A percentile compares a stretch with the other conserved stretches of the same genome.
These are phyloP conservation scores for Breviolum minutum DNA, from an alignment of 73 alveolate genomes.

Conservation along the genomic window DNA sequence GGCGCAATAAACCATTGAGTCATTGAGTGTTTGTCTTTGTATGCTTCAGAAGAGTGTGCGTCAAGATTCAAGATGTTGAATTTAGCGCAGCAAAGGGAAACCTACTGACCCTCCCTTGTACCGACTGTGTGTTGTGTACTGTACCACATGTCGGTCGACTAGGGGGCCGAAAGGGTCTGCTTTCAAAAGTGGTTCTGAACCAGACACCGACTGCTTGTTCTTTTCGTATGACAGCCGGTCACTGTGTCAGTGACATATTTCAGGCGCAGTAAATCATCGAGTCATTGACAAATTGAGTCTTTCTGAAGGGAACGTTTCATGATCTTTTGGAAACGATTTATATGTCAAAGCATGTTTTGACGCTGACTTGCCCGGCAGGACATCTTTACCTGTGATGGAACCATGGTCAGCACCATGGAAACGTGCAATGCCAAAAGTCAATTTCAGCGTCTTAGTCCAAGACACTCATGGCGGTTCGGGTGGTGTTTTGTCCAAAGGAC, in stretches of 20 bases:
- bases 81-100: too few relatives aligned
- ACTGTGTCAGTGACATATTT: constrained; percentile 12
- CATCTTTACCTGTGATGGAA: constrained; percentile 8
- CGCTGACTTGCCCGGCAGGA: constrained; percentile 4
- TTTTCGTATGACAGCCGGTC: not conserved
- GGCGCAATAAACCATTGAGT: too few relatives aligned
- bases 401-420: not conserved
- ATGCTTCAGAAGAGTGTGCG: too few relatives aligned
- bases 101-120: constrained; percentile 16
- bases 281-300: too few relatives aligned
- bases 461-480: too few relatives aligned
- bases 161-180: constrained; percentile 29
- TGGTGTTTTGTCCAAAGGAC: too few relatives aligned
- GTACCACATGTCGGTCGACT: constrained; percentile 37
- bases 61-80: too few relatives aligned
- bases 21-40: too few relatives aligned
- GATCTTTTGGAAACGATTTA: too few relatives aligned
- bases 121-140: constrained; percentile 19
- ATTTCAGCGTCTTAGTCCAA: not conserved
- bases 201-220: constrained; percentile 37
- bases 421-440: not conserved
- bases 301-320: too few relatives aligned
- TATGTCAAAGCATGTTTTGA: not conserved
- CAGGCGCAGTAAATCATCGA: not conserved
- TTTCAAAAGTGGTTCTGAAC: constrained; percentile 24